Base-by-base conservation (phyloP, 1,284 basidiomycete species). In the Cerioporus squamosus region DNA sequence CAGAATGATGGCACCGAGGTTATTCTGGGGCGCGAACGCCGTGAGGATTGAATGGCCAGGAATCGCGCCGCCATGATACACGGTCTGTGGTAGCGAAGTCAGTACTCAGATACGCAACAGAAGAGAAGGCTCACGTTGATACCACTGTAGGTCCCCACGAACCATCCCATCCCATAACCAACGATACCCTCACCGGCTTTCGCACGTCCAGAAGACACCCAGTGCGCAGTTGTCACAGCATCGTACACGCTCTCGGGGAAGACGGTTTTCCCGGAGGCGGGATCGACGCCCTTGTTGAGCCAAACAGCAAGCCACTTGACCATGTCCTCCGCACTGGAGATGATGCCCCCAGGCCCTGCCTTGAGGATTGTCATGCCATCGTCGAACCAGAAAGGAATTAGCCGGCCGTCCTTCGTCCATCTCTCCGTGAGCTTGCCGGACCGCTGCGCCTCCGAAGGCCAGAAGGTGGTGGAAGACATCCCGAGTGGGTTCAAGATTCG, bases 31-130 rank as follows among this genome's bases (percentile, higher is more conserved):
- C 20, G 67, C 48, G 44, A 70, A 67, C 1, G 55, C 63, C 12
- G 80, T 72, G 33, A 73, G 68, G 0, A 75, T 76, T 36, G 75
- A 75, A 65, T 76, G 78, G 1, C 79, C 81, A 22, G 65, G 65
- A 5, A 71, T 57, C 0, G 50, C 63, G 6, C 70, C 71, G 0
- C 31, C 51, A 44, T 72, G 71, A 8, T 26, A 40, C 9, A 72
- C 36, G 17, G 70, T 43, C 70, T 72, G 18, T 40, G 5, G 1
- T 12, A 9, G 8, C 0, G 31, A 5, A 4, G 12, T 44, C 12
- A 18, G 26, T 20, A 49, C 31, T 39, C 20, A 3, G n/a, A 5
- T n/a, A 10, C 4, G 17, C 10, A 9, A 6, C 1, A 42, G 8
- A 20, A 29, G 5, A 14, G 20, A 23, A 15, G 17, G 51, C 61